Evolutionary conservation across 495 filamentous ascomycete genomes (phyloP).

Genomic region (Alectoria sarmentosa): DNA sequence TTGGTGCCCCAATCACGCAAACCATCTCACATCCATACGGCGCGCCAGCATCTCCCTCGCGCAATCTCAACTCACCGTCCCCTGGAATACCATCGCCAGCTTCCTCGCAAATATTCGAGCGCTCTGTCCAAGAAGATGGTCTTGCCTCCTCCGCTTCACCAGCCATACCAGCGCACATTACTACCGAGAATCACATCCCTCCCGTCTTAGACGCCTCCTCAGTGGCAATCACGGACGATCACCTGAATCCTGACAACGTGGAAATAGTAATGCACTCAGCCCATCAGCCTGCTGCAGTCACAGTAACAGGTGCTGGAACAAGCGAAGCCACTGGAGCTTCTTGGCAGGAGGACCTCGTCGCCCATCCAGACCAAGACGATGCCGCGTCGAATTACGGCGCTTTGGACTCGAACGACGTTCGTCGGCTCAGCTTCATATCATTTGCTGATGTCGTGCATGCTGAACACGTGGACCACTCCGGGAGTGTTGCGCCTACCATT

Average conservation of each 20-base stretch:
- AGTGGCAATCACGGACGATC: constrained; percentile 76
- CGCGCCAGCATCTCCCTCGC: constrained; percentile 42
- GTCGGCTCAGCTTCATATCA: constrained; percentile 83
- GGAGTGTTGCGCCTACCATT: constrained; percentile 34
- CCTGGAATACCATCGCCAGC: constrained; percentile 58
- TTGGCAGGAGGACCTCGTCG: constrained; percentile 50
- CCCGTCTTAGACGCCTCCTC: constrained; percentile 83
- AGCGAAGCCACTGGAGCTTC: constrained; percentile 34
- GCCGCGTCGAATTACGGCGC: constrained; percentile 62
- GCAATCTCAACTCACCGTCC: constrained; percentile 47
- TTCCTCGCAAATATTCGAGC: constrained; percentile 86
- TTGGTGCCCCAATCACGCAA: constrained; percentile 31
- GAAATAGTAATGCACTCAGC: constrained; percentile 79
- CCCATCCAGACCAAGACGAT: constrained; percentile 47
- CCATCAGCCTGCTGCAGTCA: constrained; percentile 67
- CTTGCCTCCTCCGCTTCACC: constrained; percentile 57
- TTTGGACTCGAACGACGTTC: constrained; percentile 67
- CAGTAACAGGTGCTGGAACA: constrained; percentile 45
- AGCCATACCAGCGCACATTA: constrained; percentile 79
- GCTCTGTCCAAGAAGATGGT: constrained; percentile 77
- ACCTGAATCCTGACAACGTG: constrained; percentile 69
- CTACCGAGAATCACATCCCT: constrained; percentile 87
- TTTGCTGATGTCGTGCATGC: constrained; percentile 93
- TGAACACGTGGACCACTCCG: constrained; percentile 58
- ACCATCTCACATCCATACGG: constrained; percentile 37